A percentile compares a stretch with the other conserved stretches of the same genome.
Evolutionary conservation across 176 grass and related monocot species (phyloP).

Genomic region (Urochloa ruziziensis): DNA sequence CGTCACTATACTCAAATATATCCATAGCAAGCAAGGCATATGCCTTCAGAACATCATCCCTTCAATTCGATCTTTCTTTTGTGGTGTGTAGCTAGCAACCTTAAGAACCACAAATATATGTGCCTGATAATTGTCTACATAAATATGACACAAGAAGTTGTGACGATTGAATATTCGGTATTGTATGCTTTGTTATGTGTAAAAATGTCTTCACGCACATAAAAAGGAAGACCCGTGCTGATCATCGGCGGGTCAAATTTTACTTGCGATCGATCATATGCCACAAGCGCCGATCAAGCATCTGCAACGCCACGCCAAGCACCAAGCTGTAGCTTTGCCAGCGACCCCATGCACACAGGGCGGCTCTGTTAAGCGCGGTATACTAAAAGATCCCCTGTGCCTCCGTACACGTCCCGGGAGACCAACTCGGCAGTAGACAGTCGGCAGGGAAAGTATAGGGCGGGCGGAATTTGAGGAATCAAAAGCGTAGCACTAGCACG

Average conservation of each 20-base stretch:
- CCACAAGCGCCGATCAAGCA: not conserved
- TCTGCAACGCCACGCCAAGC: not conserved
- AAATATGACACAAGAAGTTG: no score
- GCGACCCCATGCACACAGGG: not conserved
- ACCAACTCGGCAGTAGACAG: constrained; percentile 21
- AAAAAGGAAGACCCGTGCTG: not conserved
- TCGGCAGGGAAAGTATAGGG: constrained; percentile 33
- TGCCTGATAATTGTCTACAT: no score
- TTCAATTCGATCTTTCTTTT: no score
- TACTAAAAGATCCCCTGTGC: not conserved
- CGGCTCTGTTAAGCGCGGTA: not conserved
- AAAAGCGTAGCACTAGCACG: constrained; percentile 21
- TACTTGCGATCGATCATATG: not conserved
- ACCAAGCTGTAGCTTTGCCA: not conserved
- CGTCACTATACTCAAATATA: no score
- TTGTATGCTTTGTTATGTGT: not conserved
- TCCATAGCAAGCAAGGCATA: no score
- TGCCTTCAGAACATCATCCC: no score
- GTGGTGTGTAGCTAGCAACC: no score
- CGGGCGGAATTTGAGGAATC: constrained; percentile 41
- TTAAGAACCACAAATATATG: no score
- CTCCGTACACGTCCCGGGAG: constrained; percentile 36
- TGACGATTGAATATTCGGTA: no score
- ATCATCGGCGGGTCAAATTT: not conserved
- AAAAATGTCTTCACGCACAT: not conserved